Conservation (phyloP, 192 early-diverging fungal species). For the Podila clonocystis region DNA sequence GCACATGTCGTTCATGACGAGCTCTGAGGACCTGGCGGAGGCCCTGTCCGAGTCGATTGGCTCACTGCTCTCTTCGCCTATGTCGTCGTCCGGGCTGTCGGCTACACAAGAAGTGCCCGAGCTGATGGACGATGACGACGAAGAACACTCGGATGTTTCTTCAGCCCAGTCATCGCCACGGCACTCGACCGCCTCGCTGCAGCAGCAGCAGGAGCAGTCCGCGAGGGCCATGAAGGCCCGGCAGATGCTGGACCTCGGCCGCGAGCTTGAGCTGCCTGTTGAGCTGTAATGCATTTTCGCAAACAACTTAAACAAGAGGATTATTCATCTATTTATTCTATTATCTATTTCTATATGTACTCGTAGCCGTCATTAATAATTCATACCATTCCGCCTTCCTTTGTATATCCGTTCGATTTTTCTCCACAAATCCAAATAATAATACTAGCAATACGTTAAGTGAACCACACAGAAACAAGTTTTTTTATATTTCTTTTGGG, state of each 20-base stretch:
- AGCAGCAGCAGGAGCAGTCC: background rate
- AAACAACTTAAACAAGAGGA: background rate
- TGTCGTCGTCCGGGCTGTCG: conserved; percentile 1
- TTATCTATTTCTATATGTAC: background rate
- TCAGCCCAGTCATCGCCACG: conserved; percentile 29
- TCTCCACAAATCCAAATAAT: background rate
- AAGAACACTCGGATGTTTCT: conserved; percentile 13
- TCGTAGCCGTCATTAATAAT: no score
- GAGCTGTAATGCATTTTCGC: background rate
- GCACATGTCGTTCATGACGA: conserved; percentile 26
- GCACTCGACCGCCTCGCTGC: conserved; percentile 37
- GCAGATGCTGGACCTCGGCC: background rate
- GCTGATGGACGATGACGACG: conserved; percentile 25
- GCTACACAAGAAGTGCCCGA: conserved; percentile 36
- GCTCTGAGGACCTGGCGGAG: conserved; percentile 29
- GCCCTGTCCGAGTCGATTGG: conserved; percentile 43
- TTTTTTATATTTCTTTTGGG: conserved; percentile 10
- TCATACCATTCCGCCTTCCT: background rate
- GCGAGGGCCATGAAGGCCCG: background rate
- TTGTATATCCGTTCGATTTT: no score
- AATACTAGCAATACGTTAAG: no score
- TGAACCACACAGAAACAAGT: background rate
- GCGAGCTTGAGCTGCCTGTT: background rate
- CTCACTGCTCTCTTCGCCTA: conserved; percentile 15
- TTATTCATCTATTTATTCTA: conserved; percentile 1